phyloP scores from a whole-genome alignment of 2,329 filamentous ascomycete species.

The Metarhizium anisopliae region DNA sequence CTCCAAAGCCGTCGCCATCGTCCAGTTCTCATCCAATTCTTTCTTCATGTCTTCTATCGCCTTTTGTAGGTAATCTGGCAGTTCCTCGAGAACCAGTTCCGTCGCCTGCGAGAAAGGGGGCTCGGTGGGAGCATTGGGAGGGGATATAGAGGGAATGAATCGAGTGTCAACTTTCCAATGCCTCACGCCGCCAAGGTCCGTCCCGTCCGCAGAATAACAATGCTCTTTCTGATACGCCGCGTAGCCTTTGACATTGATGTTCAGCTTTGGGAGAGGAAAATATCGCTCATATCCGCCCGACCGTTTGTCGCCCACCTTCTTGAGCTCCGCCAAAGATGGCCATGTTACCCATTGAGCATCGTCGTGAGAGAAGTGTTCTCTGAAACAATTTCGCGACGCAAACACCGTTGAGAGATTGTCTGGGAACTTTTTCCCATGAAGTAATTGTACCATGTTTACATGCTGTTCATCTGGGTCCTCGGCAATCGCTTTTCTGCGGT shows the following conservation, averaged over 20 bases:
- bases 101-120: not conserved
- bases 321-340: constrained; percentile 27
- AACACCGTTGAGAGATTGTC: constrained; percentile 25
- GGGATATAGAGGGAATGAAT: constrained; percentile 8
- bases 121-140: not conserved
- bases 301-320: constrained; percentile 24
- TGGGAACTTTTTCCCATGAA: constrained; percentile 17
- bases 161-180: constrained; percentile 12
- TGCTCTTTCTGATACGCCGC: constrained; percentile 4
- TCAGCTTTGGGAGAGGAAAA: constrained; percentile 23
- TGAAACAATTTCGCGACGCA: constrained; percentile 24
- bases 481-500: constrained; percentile 8
- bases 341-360: constrained; percentile 16
- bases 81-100: constrained; percentile 7
- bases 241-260: constrained; percentile 9
- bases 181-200: constrained; percentile 18
- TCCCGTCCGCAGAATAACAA: constrained; percentile 11
- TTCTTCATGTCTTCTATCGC: constrained; percentile 5
- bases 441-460: constrained; percentile 10
- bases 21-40: constrained; percentile 4
- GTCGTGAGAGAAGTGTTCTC: constrained; percentile 10
- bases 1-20: not conserved
- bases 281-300: constrained; percentile 15
- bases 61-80: constrained; percentile 5
- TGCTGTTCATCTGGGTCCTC: not conserved